Conservation (phyloP, 805 yeast genomes). For the Lachancea kluyveri region DNA sequence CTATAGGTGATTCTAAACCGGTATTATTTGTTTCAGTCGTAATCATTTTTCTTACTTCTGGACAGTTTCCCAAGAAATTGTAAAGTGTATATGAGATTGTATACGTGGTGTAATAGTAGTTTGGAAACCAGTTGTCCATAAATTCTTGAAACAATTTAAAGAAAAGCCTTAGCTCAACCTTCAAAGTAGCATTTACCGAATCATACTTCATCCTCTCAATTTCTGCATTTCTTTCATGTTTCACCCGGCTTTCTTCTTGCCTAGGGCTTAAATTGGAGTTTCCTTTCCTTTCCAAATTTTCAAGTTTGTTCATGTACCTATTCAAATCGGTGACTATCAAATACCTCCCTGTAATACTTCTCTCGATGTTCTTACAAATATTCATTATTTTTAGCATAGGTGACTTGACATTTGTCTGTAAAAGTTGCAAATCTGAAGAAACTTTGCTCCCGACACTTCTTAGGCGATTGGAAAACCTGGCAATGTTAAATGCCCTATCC, state of each 20-base stretch:
- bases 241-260: slow-evolving; percentile 5
- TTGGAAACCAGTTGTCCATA: slow-evolving; percentile 16
- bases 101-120: slow-evolving; percentile 16
- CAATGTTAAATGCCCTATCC: too few relatives aligned
- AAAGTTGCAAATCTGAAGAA: slow-evolving; percentile 10
- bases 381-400: slow-evolving; percentile 11
- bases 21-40: neutral
- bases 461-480: slow-evolving; percentile 1
- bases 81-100: slow-evolving; percentile 17
- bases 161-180: slow-evolving; percentile 11
- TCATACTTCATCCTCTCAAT: slow-evolving; percentile 12
- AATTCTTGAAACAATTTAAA: slow-evolving; percentile 8
- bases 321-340: slow-evolving; percentile 1
- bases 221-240: slow-evolving; percentile 9
- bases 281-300: neutral
- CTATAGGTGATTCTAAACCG: too few relatives aligned
- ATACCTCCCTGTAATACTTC: slow-evolving; percentile 1
- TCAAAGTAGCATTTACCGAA: slow-evolving; percentile 13
- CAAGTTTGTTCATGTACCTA: neutral
- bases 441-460: slow-evolving; percentile 4
- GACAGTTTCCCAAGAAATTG: slow-evolving; percentile 13
- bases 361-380: slow-evolving; percentile 7
- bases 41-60: slow-evolving; percentile 14
- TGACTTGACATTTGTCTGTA: slow-evolving; percentile 13
- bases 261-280: neutral